Evolutionary conservation across 2,329 filamentous ascomycete species (phyloP), one percentile per base, ranked within the genome.

Genomic region (Ophiosphaerella korrae): DNA sequence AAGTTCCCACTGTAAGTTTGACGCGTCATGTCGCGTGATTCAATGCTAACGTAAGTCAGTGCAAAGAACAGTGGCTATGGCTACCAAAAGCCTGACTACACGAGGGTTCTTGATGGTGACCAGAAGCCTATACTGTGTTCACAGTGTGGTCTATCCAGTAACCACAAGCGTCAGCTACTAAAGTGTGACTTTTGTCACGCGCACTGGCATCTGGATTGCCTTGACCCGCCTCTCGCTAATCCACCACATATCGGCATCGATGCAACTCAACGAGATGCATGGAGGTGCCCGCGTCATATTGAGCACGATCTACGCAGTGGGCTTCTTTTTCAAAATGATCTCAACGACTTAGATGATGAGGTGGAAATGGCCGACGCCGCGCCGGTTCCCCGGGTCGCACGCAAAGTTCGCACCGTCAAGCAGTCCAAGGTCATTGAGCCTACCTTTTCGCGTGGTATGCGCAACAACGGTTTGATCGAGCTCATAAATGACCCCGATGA

Each of bases 191-290:
- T 83, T 65, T 99, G 93, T 74, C 80, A 84, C 11, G 82, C 90
- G 31, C 83, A 87, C 67, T 99, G 92, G 89, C 94, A 99, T 76
- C 80, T 96, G 44, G 93, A 97, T 74, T 99, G 94, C 74, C 78
- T 96, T 13, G 87, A 95, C 68, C 90, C 91, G 24, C 92, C 93
- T 31, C 77, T 92, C 67, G 86, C 92, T 31, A 85, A 89, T 48
- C 89, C 91, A 34, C 92, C 92, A 9, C 82, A 86, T 46, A 69
- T 74, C 50, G 66, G 63, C 53, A 60, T 67, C 40, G 69, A 81
- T 43, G 78, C 79, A 58, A 78, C 79, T 43, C 80, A 88, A 44
- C 85, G 87, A 40, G 78, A 80, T 65, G 88, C 86, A 48, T 99
- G 92, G 90, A 88, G 86, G 74, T 99, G 94, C 69, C 93, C 93